A percentile compares a stretch with the other conserved stretches of the same genome.
These are phyloP conservation scores for Mercurialis annua DNA, from an alignment of 345 rosid species.

Conservation along the genomic window DNA sequence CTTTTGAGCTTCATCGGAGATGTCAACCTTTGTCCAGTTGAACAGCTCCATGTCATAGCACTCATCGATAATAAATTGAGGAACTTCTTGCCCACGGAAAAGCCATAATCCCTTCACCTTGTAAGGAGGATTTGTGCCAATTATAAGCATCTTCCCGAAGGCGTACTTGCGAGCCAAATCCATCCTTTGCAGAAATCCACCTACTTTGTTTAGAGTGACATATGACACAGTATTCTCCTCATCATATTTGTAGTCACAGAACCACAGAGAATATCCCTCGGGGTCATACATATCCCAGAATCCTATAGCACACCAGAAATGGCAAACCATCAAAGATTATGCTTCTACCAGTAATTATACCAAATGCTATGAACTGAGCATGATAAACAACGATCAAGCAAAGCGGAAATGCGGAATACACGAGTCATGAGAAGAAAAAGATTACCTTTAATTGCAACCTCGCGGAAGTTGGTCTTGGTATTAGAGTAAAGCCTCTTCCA, in stretches of 20 bases:
- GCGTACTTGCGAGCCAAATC: slow-evolving; percentile 91
- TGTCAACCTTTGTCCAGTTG: slow-evolving; percentile 85
- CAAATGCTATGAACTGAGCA: neutral
- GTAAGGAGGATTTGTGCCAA: slow-evolving; percentile 72
- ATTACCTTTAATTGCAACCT: slow-evolving; percentile 86
- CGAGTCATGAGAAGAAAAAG: neutral
- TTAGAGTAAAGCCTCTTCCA: slow-evolving; percentile 99
- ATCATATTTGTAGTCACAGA: slow-evolving; percentile 92
- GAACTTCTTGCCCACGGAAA: slow-evolving; percentile 87
- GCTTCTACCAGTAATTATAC: neutral
- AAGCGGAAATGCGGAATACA: neutral
- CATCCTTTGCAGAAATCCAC: slow-evolving; percentile 95
- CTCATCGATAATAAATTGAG: slow-evolving; percentile 73
- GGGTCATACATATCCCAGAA: slow-evolving; percentile 99
- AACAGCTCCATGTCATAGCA: slow-evolving; percentile 96
- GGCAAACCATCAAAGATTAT: neutral
- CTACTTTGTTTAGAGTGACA: slow-evolving; percentile 81
- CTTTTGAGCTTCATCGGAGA: slow-evolving; percentile 80
- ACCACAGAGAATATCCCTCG: slow-evolving; percentile 96
- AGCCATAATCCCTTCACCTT: slow-evolving; percentile 95
- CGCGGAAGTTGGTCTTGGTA: slow-evolving; percentile 93
- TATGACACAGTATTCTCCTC: slow-evolving; percentile 86
- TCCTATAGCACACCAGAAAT: slow-evolving; percentile 38
- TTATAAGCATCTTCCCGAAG: slow-evolving; percentile 89
- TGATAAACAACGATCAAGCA: neutral